Evolutionary conservation across 2,329 filamentous ascomycete species (phyloP).

Genomic region (Hypoxylon sp.): DNA sequence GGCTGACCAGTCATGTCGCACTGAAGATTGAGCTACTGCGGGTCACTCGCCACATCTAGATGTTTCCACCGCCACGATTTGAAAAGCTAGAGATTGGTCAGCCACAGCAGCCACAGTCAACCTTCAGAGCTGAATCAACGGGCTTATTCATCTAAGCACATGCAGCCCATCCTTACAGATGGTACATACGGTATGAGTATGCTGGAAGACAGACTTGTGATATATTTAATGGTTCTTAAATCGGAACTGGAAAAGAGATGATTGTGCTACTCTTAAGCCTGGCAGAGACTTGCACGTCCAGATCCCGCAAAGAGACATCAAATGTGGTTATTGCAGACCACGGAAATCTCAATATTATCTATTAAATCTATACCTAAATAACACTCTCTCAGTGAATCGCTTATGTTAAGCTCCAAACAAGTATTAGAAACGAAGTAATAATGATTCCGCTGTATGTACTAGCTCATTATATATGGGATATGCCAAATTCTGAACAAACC

Average conservation of each 20-base stretch:
- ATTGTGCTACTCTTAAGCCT: neutral
- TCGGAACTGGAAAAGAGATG: neutral
- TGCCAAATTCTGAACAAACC: neutral
- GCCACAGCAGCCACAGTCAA: constrained; percentile 32
- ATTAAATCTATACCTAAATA: neutral
- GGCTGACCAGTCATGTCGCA: constrained; percentile 31
- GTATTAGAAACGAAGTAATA: constrained; percentile 2
- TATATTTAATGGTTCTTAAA: neutral
- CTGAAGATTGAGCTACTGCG: constrained; percentile 15
- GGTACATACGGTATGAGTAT: neutral
- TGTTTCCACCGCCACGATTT: constrained; percentile 41
- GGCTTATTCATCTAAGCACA: constrained; percentile 15
- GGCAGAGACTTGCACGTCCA: neutral
- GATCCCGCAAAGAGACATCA: neutral
- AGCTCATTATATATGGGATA: constrained; percentile 8
- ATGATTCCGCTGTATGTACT: constrained; percentile 20
- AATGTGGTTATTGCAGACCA: neutral
- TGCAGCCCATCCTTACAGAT: neutral
- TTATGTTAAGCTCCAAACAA: neutral
- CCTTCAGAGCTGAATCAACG: neutral
- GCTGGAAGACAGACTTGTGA: neutral
- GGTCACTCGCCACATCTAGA: constrained; percentile 40
- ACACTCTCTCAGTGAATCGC: neutral
- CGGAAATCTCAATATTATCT: neutral
- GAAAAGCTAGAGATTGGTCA: constrained; percentile 5